These are phyloP conservation scores for Eragrostis nindensis DNA, from an alignment of 176 grass and related monocot species.

Conservation along the genomic window DNA sequence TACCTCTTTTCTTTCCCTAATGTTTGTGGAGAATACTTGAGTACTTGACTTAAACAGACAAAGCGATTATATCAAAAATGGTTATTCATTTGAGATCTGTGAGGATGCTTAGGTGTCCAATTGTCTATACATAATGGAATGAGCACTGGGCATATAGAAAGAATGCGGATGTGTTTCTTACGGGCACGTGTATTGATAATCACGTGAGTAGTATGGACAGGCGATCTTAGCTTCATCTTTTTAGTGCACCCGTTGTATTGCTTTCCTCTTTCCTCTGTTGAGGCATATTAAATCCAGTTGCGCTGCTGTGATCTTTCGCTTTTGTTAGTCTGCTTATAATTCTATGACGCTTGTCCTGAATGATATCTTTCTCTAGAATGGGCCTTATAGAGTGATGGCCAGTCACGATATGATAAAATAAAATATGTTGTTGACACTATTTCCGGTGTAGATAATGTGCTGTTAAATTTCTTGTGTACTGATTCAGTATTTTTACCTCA, in stretches of 20 bases:
- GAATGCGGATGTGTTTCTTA: background rate
- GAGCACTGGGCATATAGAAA: constrained; percentile 3
- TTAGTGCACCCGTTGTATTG: no score
- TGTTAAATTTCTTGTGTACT: background rate
- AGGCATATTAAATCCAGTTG: background rate
- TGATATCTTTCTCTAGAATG: background rate
- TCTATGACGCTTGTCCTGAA: background rate
- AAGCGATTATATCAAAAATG: background rate
- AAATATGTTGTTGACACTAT: background rate
- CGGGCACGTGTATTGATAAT: background rate
- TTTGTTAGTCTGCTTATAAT: background rate
- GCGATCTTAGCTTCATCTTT: background rate
- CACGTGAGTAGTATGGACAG: background rate
- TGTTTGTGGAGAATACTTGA: constrained; percentile 12
- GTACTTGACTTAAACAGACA: constrained; percentile 13
- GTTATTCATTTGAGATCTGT: background rate
- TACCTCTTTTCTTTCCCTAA: background rate
- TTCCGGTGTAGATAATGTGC: background rate
- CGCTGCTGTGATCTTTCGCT: background rate
- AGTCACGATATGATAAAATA: background rate
- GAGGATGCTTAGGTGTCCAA: background rate
- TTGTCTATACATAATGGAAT: background rate
- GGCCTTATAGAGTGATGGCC: background rate
- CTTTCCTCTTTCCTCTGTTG: background rate
- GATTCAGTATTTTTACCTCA: background rate